Conservation (phyloP, 176 grass and related monocot species). For the Puccinellia tenuiflora region DNA sequence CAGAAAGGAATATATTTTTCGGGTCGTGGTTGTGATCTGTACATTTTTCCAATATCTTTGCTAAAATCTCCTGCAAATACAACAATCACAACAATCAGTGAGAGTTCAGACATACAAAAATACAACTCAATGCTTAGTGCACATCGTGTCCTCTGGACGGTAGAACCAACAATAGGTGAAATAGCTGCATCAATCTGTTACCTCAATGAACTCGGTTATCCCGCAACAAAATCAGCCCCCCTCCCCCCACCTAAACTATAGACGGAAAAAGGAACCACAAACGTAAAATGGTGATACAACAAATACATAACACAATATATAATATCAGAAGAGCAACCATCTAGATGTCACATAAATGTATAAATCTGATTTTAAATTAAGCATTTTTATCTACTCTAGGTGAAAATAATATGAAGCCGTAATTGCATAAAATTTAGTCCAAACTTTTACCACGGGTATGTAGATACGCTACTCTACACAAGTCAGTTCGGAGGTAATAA, state of each 20-base stretch:
- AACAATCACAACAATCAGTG: too few relatives aligned
- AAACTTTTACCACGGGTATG: too few relatives aligned
- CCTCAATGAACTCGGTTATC: conserved; percentile 70
- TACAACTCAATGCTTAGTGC: not conserved
- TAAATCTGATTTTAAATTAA: too few relatives aligned
- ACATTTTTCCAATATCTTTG: conserved; percentile 7
- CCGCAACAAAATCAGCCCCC: conserved; percentile 50
- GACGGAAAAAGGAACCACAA: not conserved
- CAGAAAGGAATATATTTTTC: conserved; percentile 62
- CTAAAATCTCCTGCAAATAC: not conserved
- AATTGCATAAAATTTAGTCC: too few relatives aligned
- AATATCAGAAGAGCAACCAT: not conserved
- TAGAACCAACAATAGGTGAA: conserved; percentile 24
- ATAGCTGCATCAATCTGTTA: conserved; percentile 16
- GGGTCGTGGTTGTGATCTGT: conserved; percentile 29
- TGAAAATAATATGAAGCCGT: too few relatives aligned
- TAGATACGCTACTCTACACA: too few relatives aligned
- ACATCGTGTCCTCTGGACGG: not conserved
- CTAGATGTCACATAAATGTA: too few relatives aligned
- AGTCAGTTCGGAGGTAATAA: too few relatives aligned
- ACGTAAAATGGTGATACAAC: not conserved
- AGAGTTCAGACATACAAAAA: not conserved
- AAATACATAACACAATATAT: too few relatives aligned
- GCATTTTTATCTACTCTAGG: too few relatives aligned
- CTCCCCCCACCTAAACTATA: conserved; percentile 51